Evolutionary conservation across 352 stramenopile genomes (phyloP).

Genomic region (Phytophthora vignae): DNA sequence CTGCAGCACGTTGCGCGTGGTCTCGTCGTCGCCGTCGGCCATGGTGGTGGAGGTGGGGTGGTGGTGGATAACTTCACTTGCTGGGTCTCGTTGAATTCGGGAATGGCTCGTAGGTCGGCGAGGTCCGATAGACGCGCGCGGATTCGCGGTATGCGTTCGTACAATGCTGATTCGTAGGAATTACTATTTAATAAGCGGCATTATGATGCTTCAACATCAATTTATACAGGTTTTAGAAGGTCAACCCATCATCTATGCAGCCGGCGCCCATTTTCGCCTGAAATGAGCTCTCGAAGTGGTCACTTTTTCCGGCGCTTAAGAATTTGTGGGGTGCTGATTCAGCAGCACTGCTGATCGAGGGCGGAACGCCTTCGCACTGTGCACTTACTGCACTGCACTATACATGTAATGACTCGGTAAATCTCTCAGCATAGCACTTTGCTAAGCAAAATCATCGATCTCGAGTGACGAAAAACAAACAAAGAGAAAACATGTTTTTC

Average conservation of each 20-base stretch:
- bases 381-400: too few relatives aligned
- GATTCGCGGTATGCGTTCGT: neutral
- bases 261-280: neutral
- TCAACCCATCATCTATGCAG: neutral
- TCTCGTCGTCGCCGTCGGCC: constrained; percentile 35
- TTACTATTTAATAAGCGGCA: neutral
- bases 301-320: neutral
- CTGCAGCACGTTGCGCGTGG: constrained; percentile 50
- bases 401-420: too few relatives aligned
- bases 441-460: too few relatives aligned
- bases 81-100: constrained; percentile 26
- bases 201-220: neutral
- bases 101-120: constrained; percentile 20
- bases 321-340: too few relatives aligned
- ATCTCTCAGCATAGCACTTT: too few relatives aligned
- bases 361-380: too few relatives aligned
- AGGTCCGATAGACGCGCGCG: neutral
- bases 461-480: too few relatives aligned
- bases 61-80: constrained; percentile 3
- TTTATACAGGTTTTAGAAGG: neutral
- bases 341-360: neutral
- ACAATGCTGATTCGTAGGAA: neutral
- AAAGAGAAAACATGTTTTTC: too few relatives aligned
- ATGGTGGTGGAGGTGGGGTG: constrained; percentile 14
- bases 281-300: neutral